Percentiles rank a stretch among this genome's conserved stretches.
Evolutionary conservation across 257 asterid genomes (phyloP).

Genomic region (Scutellaria minor): DNA sequence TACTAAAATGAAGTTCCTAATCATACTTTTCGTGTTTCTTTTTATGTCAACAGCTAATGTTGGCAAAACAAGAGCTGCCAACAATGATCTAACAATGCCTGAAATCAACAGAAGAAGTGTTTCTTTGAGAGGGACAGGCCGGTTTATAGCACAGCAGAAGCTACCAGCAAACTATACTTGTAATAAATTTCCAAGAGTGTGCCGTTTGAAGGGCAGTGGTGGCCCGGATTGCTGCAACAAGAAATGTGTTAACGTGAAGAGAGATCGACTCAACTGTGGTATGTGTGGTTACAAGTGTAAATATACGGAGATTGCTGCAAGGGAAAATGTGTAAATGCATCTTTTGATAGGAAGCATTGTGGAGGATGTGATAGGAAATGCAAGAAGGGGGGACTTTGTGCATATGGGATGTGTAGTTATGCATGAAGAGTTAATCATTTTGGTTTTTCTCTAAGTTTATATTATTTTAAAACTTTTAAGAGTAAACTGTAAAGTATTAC

Average conservation of each 20-base stretch:
- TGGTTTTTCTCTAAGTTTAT: background rate
- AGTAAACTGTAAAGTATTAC: background rate
- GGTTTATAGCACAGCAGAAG: conserved; percentile 29
- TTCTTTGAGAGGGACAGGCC: conserved; percentile 22
- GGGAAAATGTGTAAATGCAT: conserved; percentile 37
- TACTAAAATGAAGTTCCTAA: conserved; percentile 6
- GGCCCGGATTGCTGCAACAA: conserved; percentile 49
- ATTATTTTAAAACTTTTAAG: no score
- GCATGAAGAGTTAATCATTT: conserved; percentile 20
- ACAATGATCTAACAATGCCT: background rate
- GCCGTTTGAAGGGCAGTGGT: conserved; percentile 36
- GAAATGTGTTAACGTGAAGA: conserved; percentile 45
- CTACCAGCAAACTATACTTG: conserved; percentile 36
- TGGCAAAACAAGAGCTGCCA: background rate
- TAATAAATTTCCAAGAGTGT: conserved; percentile 41
- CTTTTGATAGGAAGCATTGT: conserved; percentile 41
- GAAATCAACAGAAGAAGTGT: background rate
- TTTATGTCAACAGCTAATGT: conserved; percentile 14
- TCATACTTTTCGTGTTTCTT: conserved; percentile 14
- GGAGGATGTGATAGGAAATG: conserved; percentile 44
- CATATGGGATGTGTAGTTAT: conserved; percentile 28
- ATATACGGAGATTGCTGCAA: conserved; percentile 39
- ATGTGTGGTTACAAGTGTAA: conserved; percentile 42
- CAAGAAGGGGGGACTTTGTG: conserved; percentile 36
- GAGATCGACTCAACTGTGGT: conserved; percentile 39